Evolutionary conservation across 805 yeast genomes (phyloP).

Genomic region (Spathaspora gorwiae): DNA sequence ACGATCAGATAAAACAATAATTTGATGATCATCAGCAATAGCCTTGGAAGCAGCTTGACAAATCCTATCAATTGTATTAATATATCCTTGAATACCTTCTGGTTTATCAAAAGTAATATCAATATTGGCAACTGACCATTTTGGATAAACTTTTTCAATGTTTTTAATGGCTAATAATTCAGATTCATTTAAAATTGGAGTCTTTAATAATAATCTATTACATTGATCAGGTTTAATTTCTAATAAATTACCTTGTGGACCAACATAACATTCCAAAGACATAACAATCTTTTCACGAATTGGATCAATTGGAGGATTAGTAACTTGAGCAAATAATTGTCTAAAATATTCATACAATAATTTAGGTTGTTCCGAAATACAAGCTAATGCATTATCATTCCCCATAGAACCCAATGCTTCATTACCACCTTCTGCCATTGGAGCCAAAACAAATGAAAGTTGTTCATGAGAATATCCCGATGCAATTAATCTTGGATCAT

Average conservation of each 20-base stretch:
- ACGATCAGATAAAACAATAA: constrained; percentile 75
- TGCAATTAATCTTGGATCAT: constrained; percentile 79
- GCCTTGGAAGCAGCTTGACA: constrained; percentile 86
- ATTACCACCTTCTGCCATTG: constrained; percentile 95
- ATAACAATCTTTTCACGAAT: constrained; percentile 94
- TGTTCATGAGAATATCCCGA: constrained; percentile 96
- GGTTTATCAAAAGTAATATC: constrained; percentile 84
- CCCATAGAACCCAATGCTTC: constrained; percentile 99
- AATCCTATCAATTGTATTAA: constrained; percentile 76
- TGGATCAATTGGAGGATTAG: constrained; percentile 98
- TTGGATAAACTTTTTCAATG: constrained; percentile 71
- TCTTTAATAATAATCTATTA: constrained; percentile 74
- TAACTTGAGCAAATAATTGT: constrained; percentile 95
- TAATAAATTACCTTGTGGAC: constrained; percentile 95
- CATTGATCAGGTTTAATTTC: constrained; percentile 93
- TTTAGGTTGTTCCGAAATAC: constrained; percentile 89
- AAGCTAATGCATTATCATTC: constrained; percentile 92
- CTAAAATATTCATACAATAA: constrained; percentile 90
- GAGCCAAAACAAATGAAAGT: constrained; percentile 73
- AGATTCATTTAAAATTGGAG: constrained; percentile 73
- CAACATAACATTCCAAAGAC: constrained; percentile 95
- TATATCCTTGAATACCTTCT: constrained; percentile 84
- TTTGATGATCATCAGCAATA: constrained; percentile 67
- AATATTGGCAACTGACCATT: constrained; percentile 77
- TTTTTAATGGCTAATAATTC: constrained; percentile 74